phyloP scores from a whole-genome alignment of 805 yeast species.

The Alloascoidea hylecoeti region DNA sequence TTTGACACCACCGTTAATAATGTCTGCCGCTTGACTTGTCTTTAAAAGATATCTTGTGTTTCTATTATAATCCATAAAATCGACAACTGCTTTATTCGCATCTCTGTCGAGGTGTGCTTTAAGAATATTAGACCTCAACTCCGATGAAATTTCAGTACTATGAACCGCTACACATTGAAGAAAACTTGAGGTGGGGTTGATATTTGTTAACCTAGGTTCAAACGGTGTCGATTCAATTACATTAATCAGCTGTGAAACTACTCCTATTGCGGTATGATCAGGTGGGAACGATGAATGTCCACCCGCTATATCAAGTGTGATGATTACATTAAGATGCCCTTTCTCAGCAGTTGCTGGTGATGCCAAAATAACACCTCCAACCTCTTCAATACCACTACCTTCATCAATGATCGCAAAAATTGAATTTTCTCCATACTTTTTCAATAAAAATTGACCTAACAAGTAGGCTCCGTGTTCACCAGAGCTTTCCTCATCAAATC shows the following conservation, averaged over 20 bases:
- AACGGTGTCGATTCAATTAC: slow-evolving; percentile 44
- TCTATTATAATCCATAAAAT: slow-evolving; percentile 8
- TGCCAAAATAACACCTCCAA: slow-evolving; percentile 34
- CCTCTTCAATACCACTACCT: slow-evolving; percentile 28
- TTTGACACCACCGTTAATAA: slow-evolving; percentile 60
- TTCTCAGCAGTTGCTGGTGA: slow-evolving; percentile 47
- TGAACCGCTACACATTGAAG: slow-evolving; percentile 55
- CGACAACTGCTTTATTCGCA: slow-evolving; percentile 3
- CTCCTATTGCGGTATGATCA: slow-evolving; percentile 68
- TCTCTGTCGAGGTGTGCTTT: neutral
- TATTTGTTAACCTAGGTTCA: slow-evolving; percentile 26
- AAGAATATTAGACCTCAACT: slow-evolving; percentile 10
- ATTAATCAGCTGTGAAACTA: slow-evolving; percentile 43
- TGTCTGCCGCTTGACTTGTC: slow-evolving; percentile 58
- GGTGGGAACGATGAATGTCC: slow-evolving; percentile 81
- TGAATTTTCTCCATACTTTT: slow-evolving; percentile 45
- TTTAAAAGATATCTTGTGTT: slow-evolving; percentile 25
- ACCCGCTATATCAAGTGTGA: slow-evolving; percentile 47
- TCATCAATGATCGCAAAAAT: slow-evolving; percentile 62
- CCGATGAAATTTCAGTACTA: slow-evolving; percentile 16
- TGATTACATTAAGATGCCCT: slow-evolving; percentile 36
- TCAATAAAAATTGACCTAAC: slow-evolving; percentile 31
- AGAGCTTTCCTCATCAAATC: slow-evolving; percentile 54
- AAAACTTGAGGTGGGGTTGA: slow-evolving; percentile 45
- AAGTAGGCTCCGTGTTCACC: slow-evolving; percentile 45